Evolutionary conservation across 345 rosid species (phyloP), one percentile per base, ranked within the genome.

Genomic region (Eucalyptus virginea): DNA sequence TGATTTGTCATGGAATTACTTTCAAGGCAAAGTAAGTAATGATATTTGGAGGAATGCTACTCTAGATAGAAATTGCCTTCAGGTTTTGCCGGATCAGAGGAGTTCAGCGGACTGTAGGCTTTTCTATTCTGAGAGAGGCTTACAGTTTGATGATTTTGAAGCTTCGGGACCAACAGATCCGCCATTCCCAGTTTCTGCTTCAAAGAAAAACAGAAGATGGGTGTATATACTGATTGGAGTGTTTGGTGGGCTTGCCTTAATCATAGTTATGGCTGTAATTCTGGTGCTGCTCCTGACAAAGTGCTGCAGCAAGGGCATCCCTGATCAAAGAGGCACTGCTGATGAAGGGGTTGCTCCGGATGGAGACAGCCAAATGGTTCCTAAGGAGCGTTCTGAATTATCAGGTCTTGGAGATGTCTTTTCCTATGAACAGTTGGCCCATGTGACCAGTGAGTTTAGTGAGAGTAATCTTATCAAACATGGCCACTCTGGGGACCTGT

Each of bases 401-500:
- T 94, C 95, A 26, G 93, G 92, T 62, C 90, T 92, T 45, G 98
- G 98, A 37, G 93, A 96, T 52, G 88, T 96, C 21, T 97, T 94
- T 92, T 93, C 96, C 3, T 96, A 93, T 87, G 94, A 95, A 89
- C 97, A 95, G 90, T 90, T 97, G 87, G 89, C 93, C 62, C 94
- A 67, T 77, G 96, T 96, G 51, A 98, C 98, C 60, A 92, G 90
- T 87, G 92, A 94, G 60, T 98, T 98, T 89, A 90, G 90, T 32
- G 97, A 93, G 67, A 86, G 89, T 8, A 95, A 93, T 87, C 96
- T 96, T 90, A 94, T 98, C 83, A 97, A 96, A 92, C 93, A 93
- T 89, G 99, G 99, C 77, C 96, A 94, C 89, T 97, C 99, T 1
- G 99, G 99, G 44, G 99, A 95, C 93, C 91, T 97, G 50, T 98